Percentiles rank a stretch among this genome's conserved stretches.
Evolutionary conservation across 768 basidiomycete genomes (phyloP).

Genomic region (Termitomyces titanicus): DNA sequence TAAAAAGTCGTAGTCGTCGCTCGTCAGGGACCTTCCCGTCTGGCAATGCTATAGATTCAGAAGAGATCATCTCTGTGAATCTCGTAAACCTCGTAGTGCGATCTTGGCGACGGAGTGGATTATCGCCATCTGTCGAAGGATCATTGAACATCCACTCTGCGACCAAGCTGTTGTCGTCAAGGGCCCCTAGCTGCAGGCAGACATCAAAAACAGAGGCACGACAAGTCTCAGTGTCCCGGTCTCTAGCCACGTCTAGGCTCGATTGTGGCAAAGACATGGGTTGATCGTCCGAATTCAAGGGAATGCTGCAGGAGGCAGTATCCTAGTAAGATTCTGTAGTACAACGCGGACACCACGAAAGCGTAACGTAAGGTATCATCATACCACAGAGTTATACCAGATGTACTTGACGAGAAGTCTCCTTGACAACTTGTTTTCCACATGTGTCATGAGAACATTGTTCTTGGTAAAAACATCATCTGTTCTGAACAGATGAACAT

Average conservation of each 20-base stretch:
- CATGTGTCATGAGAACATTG: not conserved
- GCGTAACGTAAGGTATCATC: not conserved
- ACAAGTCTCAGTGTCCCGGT: not conserved
- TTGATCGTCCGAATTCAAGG: not conserved
- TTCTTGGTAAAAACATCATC: no score
- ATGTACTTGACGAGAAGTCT: not conserved
- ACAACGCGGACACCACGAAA: not conserved
- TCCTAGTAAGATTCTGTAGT: not conserved
- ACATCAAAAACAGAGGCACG: constrained; percentile 30
- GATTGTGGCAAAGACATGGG: not conserved
- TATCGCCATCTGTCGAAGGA: constrained; percentile 5
- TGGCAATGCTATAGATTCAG: not conserved
- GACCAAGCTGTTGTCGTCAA: constrained; percentile 27
- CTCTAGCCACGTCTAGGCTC: not conserved
- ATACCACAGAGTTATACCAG: no score
- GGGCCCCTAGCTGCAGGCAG: constrained; percentile 28
- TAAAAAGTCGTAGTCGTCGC: not conserved
- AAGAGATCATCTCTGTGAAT: constrained; percentile 15
- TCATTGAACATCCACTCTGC: constrained; percentile 32
- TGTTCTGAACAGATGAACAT: no score
- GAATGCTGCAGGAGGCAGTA: not conserved
- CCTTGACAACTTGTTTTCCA: constrained; percentile 1
- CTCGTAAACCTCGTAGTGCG: constrained; percentile 15
- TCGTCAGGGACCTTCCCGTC: not conserved
- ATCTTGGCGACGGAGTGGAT: not conserved